These are phyloP conservation scores for Colletotrichum noveboracense DNA, from an alignment of 2,329 filamentous ascomycete species.

Conservation along the genomic window DNA sequence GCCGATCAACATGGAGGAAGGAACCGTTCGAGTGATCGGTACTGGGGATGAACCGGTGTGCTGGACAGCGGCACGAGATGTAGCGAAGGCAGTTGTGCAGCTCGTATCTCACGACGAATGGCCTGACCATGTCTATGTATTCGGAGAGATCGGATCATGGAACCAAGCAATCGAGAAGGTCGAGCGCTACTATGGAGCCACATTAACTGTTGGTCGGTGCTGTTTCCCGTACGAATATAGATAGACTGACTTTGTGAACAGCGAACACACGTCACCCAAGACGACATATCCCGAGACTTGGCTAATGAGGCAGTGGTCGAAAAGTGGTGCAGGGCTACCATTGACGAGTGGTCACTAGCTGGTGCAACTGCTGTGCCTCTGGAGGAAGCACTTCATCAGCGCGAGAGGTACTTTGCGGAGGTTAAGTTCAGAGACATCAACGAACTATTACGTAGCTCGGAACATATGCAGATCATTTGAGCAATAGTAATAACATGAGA, in stretches of 20 bases:
- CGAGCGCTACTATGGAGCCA: neutral
- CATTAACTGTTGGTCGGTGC: neutral
- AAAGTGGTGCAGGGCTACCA: neutral
- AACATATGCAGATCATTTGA: neutral
- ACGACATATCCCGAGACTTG: neutral
- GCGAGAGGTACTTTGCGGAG: neutral
- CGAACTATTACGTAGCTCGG: neutral
- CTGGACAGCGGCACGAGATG: neutral
- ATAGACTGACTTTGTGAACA: neutral
- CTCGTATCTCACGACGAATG: neutral
- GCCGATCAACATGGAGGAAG: neutral
- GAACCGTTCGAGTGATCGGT: neutral
- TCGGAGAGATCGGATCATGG: neutral
- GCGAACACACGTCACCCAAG: neutral
- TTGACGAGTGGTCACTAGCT: neutral
- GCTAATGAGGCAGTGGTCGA: neutral
- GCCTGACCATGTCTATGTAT: neutral
- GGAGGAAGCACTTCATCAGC: neutral
- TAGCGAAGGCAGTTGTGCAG: neutral
- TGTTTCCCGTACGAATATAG: neutral
- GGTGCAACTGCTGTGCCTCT: neutral
- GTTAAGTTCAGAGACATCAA: neutral
- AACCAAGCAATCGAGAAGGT: neutral
- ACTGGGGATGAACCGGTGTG: neutral
- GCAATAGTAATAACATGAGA: neutral